Evolutionary conservation across 371 early-diverging fungal genomes (phyloP).

Genomic region (Batkoa obscura): DNA sequence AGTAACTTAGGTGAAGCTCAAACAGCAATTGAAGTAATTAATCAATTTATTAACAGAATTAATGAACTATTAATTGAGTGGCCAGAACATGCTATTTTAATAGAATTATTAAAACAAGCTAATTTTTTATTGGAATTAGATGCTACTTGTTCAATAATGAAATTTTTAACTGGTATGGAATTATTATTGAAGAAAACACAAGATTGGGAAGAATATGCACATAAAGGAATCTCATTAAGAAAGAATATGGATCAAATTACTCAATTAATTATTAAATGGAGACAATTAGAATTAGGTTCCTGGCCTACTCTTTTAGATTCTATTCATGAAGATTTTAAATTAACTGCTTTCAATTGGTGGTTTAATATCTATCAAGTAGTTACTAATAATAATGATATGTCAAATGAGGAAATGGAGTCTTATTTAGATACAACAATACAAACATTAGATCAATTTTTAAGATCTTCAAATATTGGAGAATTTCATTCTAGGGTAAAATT

Average conservation of each 20-base stretch:
- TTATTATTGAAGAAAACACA: constrained; percentile 65
- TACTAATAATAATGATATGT: constrained; percentile 10
- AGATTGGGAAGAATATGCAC: constrained; percentile 90
- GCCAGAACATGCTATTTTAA: constrained; percentile 80
- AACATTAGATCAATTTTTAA: constrained; percentile 35
- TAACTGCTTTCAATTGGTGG: constrained; percentile 62
- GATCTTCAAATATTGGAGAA: constrained; percentile 64
- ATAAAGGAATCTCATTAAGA: constrained; percentile 58
- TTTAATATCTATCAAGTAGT: constrained; percentile 59
- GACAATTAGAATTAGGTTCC: constrained; percentile 73
- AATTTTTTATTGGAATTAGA: too few relatives aligned
- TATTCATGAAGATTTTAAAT: constrained; percentile 47
- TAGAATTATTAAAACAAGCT: constrained; percentile 23
- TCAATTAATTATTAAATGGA: constrained; percentile 63
- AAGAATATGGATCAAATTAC: constrained; percentile 50
- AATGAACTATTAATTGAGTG: constrained; percentile 47
- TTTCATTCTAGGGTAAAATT: constrained; percentile 57
- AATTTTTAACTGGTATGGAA: constrained; percentile 78
- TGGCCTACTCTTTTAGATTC: constrained; percentile 76
- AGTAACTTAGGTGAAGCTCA: constrained; percentile 53
- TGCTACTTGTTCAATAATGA: constrained; percentile 64
- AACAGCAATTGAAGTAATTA: constrained; percentile 37
- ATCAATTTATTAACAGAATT: constrained; percentile 38
- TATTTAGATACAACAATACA: constrained; percentile 9
- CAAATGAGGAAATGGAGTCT: constrained; percentile 7